phyloP scores from a whole-genome alignment of 108 stramenopile genomes.

The Mediolabrus comicus region DNA sequence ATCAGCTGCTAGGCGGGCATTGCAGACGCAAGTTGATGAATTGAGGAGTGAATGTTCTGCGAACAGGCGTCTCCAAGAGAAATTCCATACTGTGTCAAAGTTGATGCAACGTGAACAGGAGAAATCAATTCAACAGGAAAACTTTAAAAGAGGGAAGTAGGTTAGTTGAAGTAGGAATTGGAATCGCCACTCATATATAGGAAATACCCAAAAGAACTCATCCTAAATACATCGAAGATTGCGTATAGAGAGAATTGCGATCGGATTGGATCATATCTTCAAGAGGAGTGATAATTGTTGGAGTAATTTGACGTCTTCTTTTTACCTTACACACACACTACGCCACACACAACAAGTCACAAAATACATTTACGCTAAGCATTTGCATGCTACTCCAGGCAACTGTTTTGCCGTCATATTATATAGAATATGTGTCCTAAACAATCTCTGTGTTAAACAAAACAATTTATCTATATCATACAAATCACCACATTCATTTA shows the following conservation, averaged over 20 bases:
- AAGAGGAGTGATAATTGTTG: constrained; percentile 4
- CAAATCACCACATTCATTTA: background rate
- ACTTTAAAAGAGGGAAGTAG: constrained; percentile 1
- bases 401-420: constrained; percentile 1
- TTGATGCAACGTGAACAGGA: constrained; percentile 71
- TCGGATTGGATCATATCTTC: background rate
- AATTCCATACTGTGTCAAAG: constrained; percentile 72
- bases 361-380: constrained; percentile 4
- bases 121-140: constrained; percentile 41
- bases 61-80: constrained; percentile 78
- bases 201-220: background rate
- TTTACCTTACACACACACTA: background rate
- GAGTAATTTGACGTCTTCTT: constrained; percentile 2
- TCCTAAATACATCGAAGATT: background rate
- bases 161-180: too few relatives aligned
- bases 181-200: too few relatives aligned
- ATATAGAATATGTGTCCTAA: background rate
- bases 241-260: background rate
- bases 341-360: background rate
- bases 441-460: background rate
- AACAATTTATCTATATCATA: background rate
- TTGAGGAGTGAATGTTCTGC: constrained; percentile 82
- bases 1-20: constrained; percentile 48
- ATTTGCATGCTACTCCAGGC: background rate
- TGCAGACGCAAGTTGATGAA: constrained; percentile 62